Percentiles rank a stretch among this genome's conserved stretches.
phyloP scores from a whole-genome alignment of 208 protist genomes.

The Acanthamoeba healyi region DNA sequence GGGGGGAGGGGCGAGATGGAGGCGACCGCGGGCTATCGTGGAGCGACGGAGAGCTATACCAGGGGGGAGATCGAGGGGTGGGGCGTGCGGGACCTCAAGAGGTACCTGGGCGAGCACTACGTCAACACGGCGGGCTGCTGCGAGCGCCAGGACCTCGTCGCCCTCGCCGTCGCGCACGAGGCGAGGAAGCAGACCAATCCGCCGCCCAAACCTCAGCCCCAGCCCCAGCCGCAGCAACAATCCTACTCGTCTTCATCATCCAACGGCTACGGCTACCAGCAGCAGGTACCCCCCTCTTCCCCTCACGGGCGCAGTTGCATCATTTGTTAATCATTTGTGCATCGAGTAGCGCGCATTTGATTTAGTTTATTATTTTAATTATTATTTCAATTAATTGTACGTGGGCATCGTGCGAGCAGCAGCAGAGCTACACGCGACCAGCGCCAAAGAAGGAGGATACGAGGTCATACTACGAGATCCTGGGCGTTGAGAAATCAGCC shows the following conservation, averaged over 20 bases:
- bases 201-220: constrained; percentile 12
- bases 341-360: background rate
- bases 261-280: background rate
- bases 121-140: constrained; percentile 28
- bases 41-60: background rate
- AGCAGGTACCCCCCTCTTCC: constrained; percentile 19
- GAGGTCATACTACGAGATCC: constrained; percentile 62
- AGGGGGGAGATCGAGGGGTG: constrained; percentile 22
- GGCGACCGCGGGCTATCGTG: background rate
- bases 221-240: background rate
- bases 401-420: background rate
- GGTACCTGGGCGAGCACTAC: constrained; percentile 12
- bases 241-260: background rate
- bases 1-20: background rate
- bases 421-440: constrained; percentile 19
- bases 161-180: constrained; percentile 7
- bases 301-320: too few species aligned
- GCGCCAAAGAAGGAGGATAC: background rate
- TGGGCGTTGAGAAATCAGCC: constrained; percentile 79
- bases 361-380: constrained; percentile 32
- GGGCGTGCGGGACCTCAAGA: constrained; percentile 57
- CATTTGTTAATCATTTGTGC: background rate
- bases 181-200: background rate
- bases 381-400: background rate
- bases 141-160: background rate